A percentile compares a stretch with the other conserved stretches of the same genome.
Conservation (phyloP, 352 stramenopile genomes). For the Ophiocytium majus region DNA sequence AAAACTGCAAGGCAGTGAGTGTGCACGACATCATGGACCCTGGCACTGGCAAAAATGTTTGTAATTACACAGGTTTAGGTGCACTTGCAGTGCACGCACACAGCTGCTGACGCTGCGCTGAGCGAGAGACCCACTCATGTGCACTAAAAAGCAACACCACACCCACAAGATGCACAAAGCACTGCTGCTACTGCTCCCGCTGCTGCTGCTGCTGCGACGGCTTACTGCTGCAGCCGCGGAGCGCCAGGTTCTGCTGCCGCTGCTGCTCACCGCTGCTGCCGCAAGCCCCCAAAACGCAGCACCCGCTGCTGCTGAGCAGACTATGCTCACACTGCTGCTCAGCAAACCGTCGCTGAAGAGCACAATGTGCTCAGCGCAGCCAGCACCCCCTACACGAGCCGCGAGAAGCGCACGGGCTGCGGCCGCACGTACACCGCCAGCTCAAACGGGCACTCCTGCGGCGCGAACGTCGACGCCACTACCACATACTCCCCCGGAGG, state of each 20-base stretch:
- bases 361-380: not conserved
- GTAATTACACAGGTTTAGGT: not conserved
- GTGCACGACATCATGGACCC: not conserved
- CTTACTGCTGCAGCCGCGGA: constrained; percentile 1
- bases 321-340: not conserved
- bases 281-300: not conserved
- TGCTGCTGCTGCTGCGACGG: constrained; percentile 6
- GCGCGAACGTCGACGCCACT: constrained; percentile 38
- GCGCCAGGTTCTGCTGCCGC: not conserved
- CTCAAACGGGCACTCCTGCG: constrained; percentile 37
- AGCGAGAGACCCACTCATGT: too few relatives aligned
- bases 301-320: not conserved
- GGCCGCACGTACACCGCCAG: constrained; percentile 41
- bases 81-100: not conserved
- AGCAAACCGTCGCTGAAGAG: not conserved
- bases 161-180: too few relatives aligned
- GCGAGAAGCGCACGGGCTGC: constrained; percentile 16
- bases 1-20: not conserved
- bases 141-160: too few relatives aligned
- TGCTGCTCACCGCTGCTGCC: constrained; percentile 15
- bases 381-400: constrained; percentile 19
- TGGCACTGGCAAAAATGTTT: not conserved
- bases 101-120: not conserved
- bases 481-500: constrained; percentile 37
- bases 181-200: constrained; percentile 15